Conservation (phyloP, 768 basidiomycete species). For the Russula sp. region DNA sequence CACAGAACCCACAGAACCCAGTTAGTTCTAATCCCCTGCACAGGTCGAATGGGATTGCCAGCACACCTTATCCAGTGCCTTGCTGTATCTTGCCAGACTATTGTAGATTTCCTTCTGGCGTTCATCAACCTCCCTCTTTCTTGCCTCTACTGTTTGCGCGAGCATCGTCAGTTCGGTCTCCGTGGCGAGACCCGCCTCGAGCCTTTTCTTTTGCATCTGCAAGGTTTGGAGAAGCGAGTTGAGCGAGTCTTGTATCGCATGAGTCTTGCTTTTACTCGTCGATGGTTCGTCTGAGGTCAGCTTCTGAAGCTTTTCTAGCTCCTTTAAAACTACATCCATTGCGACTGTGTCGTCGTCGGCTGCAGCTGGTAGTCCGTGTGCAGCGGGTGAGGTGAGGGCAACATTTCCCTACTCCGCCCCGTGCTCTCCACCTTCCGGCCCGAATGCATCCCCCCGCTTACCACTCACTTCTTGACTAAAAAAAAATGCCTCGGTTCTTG, state of each 20-base stretch:
- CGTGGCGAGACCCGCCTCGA: slow-evolving; percentile 42
- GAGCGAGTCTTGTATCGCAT: slow-evolving; percentile 51
- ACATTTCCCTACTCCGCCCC: not conserved
- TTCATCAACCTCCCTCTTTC: slow-evolving; percentile 82
- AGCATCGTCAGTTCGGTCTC: slow-evolving; percentile 45
- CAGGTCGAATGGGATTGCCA: not conserved
- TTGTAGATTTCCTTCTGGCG: slow-evolving; percentile 84
- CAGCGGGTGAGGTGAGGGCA: not conserved
- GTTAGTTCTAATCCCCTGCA: slow-evolving; percentile 10
- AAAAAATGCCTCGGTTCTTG: slow-evolving; percentile 70
- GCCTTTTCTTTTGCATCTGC: slow-evolving; percentile 44
- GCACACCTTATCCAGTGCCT: slow-evolving; percentile 83
- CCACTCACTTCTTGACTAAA: not conserved
- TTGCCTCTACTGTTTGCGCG: slow-evolving; percentile 51
- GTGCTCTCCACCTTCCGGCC: not conserved
- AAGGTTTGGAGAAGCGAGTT: slow-evolving; percentile 56
- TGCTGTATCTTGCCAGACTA: slow-evolving; percentile 70
- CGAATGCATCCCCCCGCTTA: not conserved
- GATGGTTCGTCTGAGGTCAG: slow-evolving; percentile 37
- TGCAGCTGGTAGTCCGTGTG: no score
- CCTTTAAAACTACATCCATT: slow-evolving; percentile 75
- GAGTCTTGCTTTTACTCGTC: slow-evolving; percentile 42
- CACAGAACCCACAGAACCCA: no score
- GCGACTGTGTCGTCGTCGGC: not conserved
- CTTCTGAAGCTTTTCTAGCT: slow-evolving; percentile 69